Percentiles rank a stretch among this genome's conserved stretches.
phyloP scores from a whole-genome alignment of 192 early-diverging fungal species.

The Podila minutissima region DNA sequence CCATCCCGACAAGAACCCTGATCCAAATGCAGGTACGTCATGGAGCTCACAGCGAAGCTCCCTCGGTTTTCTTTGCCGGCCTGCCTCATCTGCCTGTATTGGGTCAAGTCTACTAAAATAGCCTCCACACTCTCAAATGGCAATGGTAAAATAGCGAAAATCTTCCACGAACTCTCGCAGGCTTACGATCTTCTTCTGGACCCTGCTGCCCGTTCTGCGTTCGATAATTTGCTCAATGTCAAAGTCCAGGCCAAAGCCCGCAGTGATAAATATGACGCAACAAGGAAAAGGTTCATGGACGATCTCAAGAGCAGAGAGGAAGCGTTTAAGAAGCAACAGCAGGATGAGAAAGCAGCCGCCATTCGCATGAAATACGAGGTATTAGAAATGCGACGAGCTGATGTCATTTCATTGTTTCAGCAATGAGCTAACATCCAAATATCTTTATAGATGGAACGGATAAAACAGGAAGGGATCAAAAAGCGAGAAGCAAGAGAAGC shows the following conservation, averaged over 20 bases:
- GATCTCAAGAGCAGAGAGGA: conserved; percentile 58
- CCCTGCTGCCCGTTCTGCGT: conserved; percentile 50
- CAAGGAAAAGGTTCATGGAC: conserved; percentile 55
- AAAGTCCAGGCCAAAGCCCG: conserved; percentile 57
- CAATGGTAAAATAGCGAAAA: conserved; percentile 33
- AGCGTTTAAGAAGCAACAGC: conserved; percentile 54
- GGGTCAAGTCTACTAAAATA: too few relatives aligned
- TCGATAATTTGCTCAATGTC: conserved; percentile 55
- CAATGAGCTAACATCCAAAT: background rate
- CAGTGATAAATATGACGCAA: conserved; percentile 54
- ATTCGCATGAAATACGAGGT: conserved; percentile 54
- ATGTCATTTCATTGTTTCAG: background rate
- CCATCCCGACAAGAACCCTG: conserved; percentile 91
- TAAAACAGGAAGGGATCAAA: conserved; percentile 32
- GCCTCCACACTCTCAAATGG: background rate
- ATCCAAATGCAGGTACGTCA: conserved; percentile 63
- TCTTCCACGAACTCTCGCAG: conserved; percentile 57
- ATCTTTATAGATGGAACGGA: conserved; percentile 23
- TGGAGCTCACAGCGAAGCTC: background rate
- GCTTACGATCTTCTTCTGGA: conserved; percentile 59
- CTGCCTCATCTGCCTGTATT: too few relatives aligned
- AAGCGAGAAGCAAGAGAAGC: conserved; percentile 25
- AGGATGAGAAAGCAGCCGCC: conserved; percentile 50
- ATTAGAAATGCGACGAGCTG: background rate
- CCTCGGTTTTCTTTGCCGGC: background rate